Evolutionary conservation across 768 basidiomycete species (phyloP), one percentile per base, ranked within the genome.

Genomic region (Suillus paluster): DNA sequence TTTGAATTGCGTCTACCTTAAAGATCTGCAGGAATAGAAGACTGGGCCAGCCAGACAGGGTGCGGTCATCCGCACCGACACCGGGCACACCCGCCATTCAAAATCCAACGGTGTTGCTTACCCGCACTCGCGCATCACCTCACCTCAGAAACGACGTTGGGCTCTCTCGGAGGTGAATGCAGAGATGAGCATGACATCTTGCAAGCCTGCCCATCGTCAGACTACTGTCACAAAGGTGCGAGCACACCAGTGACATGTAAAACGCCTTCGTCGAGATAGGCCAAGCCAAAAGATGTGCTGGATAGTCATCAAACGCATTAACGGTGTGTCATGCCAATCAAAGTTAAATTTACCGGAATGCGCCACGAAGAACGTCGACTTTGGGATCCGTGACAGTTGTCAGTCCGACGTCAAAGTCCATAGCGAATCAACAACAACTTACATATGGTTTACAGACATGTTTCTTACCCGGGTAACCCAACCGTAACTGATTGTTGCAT

Each of bases 221-320:
- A 85, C 86, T 89, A 91, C 70, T 91, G 90, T 71, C 66, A 3
- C 88, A 88, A 2, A 90, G 87, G 58, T 81, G 77, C 5, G 86
- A 89, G 83, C 33, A 91, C 76, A 70, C 83, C 14, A 91, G 72
- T 15, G 83, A 80, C 2, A 86, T 81, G 66, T 83, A 80, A 48
- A 89, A 71, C n/a, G 64, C 25, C 55, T 41, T 36, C 17, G 30
- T 57, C 23, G n/a, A 45, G 23, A 45, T 21, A 45, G n/a, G 10
- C 1, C 44, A 46, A 46, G 12, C 33, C 33, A 14, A 6, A 17
- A 27, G 6, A 30, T 48, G 25, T 17, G 5, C 23, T 27, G 25
- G 27, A 49, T 19, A 17, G 17, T 30, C 10, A 1, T 50, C 19
- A 2, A 10, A 30, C 9, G 30, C 19, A 6, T 30, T 5, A 30